Evolutionary conservation across 2,329 filamentous ascomycete species (phyloP).

Genomic region (Bipolaris bicolor): DNA sequence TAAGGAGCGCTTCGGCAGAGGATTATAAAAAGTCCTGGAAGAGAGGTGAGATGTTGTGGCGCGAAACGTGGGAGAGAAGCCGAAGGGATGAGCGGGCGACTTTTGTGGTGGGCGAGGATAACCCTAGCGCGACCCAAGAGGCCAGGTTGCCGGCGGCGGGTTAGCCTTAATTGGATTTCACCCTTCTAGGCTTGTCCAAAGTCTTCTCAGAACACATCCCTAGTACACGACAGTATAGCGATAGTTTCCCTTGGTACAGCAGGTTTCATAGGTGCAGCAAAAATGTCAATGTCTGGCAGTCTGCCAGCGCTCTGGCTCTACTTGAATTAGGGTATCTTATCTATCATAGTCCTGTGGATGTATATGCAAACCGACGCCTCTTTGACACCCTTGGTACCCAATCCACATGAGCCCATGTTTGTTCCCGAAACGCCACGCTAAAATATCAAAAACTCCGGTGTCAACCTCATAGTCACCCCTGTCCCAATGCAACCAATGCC

Average conservation of each 20-base stretch:
- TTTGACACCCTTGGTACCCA: neutral
- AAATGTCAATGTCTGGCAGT: neutral
- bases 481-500: slow-evolving; percentile 9
- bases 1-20: slow-evolving; percentile 2
- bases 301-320: slow-evolving; percentile 3
- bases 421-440: slow-evolving; percentile 35
- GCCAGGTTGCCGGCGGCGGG: slow-evolving; percentile 31
- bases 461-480: neutral
- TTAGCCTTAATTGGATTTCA: slow-evolving; percentile 28
- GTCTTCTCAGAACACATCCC: slow-evolving; percentile 36
- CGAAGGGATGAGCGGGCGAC: slow-evolving; percentile 15
- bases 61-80: slow-evolving; percentile 20
- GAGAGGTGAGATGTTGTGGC: slow-evolving; percentile 15
- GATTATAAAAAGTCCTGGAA: neutral
- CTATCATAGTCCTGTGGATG: slow-evolving; percentile 24
- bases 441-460: slow-evolving; percentile 16
- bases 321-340: slow-evolving; percentile 32
- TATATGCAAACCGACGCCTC: slow-evolving; percentile 1
- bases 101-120: slow-evolving; percentile 34
- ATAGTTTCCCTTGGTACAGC: too few relatives aligned
- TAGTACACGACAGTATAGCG: neutral
- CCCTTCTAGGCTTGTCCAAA: slow-evolving; percentile 35
- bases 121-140: slow-evolving; percentile 32
- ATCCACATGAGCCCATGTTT: slow-evolving; percentile 6
- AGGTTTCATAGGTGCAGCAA: neutral